Conservation (phyloP, 305 asterid species). For the Solanum hybrid region DNA sequence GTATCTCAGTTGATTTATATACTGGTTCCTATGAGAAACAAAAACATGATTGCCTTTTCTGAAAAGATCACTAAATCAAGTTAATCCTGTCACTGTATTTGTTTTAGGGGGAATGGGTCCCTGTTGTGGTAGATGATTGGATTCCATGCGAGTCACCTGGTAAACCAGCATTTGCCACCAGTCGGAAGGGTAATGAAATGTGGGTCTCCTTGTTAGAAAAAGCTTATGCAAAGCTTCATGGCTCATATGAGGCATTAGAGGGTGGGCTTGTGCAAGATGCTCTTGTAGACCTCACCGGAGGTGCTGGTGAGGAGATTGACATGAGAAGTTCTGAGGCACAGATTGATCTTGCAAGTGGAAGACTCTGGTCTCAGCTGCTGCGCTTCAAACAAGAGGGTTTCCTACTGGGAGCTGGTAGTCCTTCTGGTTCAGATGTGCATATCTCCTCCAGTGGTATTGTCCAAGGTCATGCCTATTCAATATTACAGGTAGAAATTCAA, state of each 20-base stretch:
- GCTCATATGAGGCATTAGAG: constrained; percentile 97
- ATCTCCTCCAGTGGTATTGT: constrained; percentile 91
- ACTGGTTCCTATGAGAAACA: not conserved
- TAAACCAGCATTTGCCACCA: constrained; percentile 96
- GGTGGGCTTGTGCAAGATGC: constrained; percentile 99
- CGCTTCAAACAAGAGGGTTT: constrained; percentile 95
- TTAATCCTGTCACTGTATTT: not conserved
- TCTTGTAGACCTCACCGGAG: constrained; percentile 97
- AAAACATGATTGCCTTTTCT: not conserved
- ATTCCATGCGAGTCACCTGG: constrained; percentile 98
- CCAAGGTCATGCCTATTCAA: constrained; percentile 97
- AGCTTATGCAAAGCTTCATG: constrained; percentile 98
- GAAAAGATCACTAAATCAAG: not conserved
- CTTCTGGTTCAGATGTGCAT: constrained; percentile 97
- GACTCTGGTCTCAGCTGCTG: constrained; percentile 89
- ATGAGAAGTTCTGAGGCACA: constrained; percentile 98
- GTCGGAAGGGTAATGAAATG: constrained; percentile 82
- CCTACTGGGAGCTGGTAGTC: constrained; percentile 97
- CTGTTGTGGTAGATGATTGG: constrained; percentile 98
- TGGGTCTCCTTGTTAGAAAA: constrained; percentile 94
- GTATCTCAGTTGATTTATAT: not conserved
- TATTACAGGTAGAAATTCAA: constrained; percentile 55
- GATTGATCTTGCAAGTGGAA: constrained; percentile 95
- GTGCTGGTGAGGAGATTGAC: constrained; percentile 99
- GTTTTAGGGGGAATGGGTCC: constrained; percentile 98